Percentiles rank a stretch among this genome's conserved stretches.
These are phyloP conservation scores for Byssothecium circinans DNA, from an alignment of 2,329 filamentous ascomycete species.

Conservation along the genomic window DNA sequence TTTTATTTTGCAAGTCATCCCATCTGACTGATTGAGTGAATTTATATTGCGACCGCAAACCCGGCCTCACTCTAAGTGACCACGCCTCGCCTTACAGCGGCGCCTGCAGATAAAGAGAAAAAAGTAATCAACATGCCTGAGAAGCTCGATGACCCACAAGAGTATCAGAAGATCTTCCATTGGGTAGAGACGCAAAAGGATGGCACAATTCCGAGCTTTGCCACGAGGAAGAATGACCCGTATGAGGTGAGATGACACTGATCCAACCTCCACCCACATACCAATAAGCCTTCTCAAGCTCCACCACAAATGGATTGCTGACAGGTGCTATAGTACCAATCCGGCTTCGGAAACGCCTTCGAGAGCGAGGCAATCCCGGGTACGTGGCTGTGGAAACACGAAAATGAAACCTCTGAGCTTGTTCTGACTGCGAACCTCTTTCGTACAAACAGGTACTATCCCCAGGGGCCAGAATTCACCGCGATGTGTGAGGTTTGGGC, in stretches of 20 bases:
- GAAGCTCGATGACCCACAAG: conserved; percentile 37
- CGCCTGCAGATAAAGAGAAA: background rate
- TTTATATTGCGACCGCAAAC: background rate
- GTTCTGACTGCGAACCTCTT: conserved; percentile 15
- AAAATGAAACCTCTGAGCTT: conserved; percentile 4
- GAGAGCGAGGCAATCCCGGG: conserved; percentile 51
- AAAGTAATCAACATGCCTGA: conserved; percentile 25
- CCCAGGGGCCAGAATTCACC: conserved; percentile 51
- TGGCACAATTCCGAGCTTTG: conserved; percentile 58
- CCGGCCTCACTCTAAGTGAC: background rate
- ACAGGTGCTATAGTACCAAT: conserved; percentile 51
- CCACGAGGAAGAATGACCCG: conserved; percentile 56
- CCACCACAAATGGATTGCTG: background rate
- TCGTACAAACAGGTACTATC: conserved; percentile 38
- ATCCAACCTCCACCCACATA: background rate
- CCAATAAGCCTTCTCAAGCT: background rate
- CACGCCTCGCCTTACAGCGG: background rate
- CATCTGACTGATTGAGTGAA: background rate
- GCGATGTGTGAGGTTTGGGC: conserved; percentile 37
- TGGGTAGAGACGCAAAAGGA: conserved; percentile 65
- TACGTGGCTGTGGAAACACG: conserved; percentile 10
- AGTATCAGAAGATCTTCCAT: conserved; percentile 44
- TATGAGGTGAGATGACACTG: conserved; percentile 48
- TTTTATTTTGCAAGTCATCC: background rate
- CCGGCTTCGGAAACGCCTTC: conserved; percentile 58